Conservation (phyloP, 169 alveolate species). For the Eimeria praecox region DNA sequence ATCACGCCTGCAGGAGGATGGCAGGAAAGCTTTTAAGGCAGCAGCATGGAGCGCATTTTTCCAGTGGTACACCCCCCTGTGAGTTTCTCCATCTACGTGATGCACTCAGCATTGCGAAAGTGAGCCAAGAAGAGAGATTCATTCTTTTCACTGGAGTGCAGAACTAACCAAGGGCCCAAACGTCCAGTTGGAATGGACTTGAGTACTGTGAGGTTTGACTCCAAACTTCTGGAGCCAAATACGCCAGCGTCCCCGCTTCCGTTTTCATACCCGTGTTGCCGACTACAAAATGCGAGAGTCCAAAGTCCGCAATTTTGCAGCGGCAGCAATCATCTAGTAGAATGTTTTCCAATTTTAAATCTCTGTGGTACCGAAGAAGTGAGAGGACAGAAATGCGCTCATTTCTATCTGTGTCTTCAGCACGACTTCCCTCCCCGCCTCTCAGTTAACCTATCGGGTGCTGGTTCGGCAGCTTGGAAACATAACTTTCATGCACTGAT, state of each 20-base stretch:
- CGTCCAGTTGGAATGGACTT: slow-evolving; percentile 86
- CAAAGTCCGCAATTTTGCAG: slow-evolving; percentile 94
- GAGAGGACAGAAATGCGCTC: neutral
- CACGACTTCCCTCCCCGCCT: neutral
- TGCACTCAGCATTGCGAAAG: neutral
- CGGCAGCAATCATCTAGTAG: slow-evolving; percentile 89
- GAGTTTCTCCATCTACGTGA: neutral
- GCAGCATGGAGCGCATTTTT: neutral
- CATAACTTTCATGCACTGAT: neutral
- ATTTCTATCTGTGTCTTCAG: neutral
- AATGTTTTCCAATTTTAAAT: slow-evolving; percentile 94
- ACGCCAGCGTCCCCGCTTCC: slow-evolving; percentile 88
- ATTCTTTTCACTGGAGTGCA: neutral
- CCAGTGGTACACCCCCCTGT: neutral
- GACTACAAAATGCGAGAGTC: slow-evolving; percentile 86
- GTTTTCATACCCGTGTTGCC: slow-evolving; percentile 84
- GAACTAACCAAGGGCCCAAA: slow-evolving; percentile 86
- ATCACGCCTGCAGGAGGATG: slow-evolving; percentile 69
- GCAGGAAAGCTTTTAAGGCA: neutral
- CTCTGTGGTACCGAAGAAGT: slow-evolving; percentile 83
- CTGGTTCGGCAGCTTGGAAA: neutral
- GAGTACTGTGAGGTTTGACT: slow-evolving; percentile 84
- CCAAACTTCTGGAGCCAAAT: slow-evolving; percentile 88
- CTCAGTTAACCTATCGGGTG: neutral
- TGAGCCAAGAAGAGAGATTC: neutral